Base-by-base conservation (phyloP, 2,329 filamentous ascomycete species). In the Neophaeococcomyces aloes region DNA sequence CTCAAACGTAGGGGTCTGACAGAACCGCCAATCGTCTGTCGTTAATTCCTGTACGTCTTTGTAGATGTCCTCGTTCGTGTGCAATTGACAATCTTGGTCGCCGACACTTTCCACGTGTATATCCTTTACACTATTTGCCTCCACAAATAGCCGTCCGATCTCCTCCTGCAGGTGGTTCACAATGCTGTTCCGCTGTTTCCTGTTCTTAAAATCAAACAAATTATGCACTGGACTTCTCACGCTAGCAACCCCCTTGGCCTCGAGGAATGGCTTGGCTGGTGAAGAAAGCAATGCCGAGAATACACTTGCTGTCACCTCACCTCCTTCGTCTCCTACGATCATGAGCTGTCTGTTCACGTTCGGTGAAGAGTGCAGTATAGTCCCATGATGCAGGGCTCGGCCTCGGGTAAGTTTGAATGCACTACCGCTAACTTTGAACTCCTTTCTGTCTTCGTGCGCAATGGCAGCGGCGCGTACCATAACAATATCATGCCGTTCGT, bases 401-500 rank as follows among this genome's bases (percentile, higher is more conserved):
- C 77, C 68, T 18, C 84, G 73, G 0, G 85, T 95, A 42, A 98
- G 71, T 64, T 96, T 96, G 66, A 94, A 98, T 8, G 91, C 91
- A 1, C 87, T 95, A 1, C 91, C 91, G 0, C 87, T 94, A 8
- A 96, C 75, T 62, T 98, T 98, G 58, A 81, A 76, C 1, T 73
- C 70, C 29, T 59, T 57, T 7, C 31, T 50, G 41, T 50, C 43
- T n/a, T 52, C 46, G 39, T 46, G 38, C 6, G 7, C 4, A 19
- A 18, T 19, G 15, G 14, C n/a, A 15, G 13, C 14, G 19, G 34
- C 38, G 10, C 33, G 46, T 32, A 42, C 45, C 35, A 93, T 70
- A 18, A 96, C 86, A 55, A 98, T 95, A 60, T 98, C 91, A 61
- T 98, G 89, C 13, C 91, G 75, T 59, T 81, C 78, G 60, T 96